phyloP scores from a whole-genome alignment of 2,329 filamentous ascomycete species.

The Graphiopsis chlorocephala region DNA sequence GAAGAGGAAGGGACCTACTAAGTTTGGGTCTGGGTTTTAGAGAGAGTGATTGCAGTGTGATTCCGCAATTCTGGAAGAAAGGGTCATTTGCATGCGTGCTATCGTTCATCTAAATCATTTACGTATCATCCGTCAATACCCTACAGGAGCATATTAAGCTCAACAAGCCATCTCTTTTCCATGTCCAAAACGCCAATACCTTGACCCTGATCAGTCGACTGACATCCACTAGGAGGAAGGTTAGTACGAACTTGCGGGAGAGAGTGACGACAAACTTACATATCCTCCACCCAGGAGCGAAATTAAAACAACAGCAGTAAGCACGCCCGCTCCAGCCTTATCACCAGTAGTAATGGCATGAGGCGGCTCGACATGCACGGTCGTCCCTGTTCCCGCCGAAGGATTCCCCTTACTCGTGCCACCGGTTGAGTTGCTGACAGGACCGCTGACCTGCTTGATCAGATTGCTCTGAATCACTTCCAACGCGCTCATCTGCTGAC shows the following conservation, averaged over 20 bases:
- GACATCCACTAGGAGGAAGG: conserved; percentile 9
- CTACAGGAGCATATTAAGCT: not conserved
- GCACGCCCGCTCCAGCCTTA: conserved; percentile 63
- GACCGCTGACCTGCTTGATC: conserved; percentile 34
- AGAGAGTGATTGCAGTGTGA: not conserved
- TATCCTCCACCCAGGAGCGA: conserved; percentile 10
- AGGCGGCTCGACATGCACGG: conserved; percentile 23
- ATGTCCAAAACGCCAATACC: conserved; percentile 2
- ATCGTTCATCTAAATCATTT: conserved; percentile 5
- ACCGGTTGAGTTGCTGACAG: conserved; percentile 48
- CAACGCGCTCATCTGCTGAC: conserved; percentile 55
- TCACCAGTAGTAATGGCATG: conserved; percentile 55
- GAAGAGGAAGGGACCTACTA: conserved; percentile 3
- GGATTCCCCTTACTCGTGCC: conserved; percentile 50
- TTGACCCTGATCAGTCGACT: not conserved
- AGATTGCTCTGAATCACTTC: conserved; percentile 46
- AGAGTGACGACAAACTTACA: not conserved
- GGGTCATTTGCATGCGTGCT: conserved; percentile 2
- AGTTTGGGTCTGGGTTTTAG: conserved; percentile 12
- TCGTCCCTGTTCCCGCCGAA: conserved; percentile 38
- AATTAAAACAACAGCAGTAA: conserved; percentile 56
- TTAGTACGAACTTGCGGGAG: not conserved
- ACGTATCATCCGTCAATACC: not conserved
- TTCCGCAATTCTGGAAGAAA: not conserved
- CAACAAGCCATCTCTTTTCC: not conserved